Conservation (phyloP, 2,329 filamentous ascomycete species). For the Neofusicoccum cordaticola region DNA sequence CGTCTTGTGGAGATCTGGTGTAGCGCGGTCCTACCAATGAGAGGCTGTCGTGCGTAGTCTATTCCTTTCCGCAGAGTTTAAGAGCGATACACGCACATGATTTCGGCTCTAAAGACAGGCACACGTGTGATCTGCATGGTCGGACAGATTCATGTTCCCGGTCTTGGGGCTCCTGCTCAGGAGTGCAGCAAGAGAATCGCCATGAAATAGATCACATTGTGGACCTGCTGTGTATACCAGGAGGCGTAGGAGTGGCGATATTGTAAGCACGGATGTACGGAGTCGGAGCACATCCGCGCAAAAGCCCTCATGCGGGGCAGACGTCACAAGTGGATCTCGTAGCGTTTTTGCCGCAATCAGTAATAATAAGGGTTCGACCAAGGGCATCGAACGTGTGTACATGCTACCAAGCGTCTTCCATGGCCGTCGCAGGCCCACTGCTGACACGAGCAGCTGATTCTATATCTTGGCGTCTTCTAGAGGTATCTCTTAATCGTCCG, state of each 20-base stretch:
- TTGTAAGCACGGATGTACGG: no score
- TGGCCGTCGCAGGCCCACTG: no score
- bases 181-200: neutral
- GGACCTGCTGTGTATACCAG: neutral
- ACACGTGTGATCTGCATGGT: neutral
- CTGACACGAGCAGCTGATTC: neutral
- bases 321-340: neutral
- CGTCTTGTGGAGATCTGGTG: neutral
- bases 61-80: neutral
- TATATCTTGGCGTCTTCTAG: neutral
- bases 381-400: no score
- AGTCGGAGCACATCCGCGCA: no score
- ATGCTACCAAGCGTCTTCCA: no score
- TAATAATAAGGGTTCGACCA: neutral
- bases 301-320: neutral
- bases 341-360: neutral
- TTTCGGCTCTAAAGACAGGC: neutral
- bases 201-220: neutral
- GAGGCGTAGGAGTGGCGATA: no score
- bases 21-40: neutral
- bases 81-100: neutral
- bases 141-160: neutral
- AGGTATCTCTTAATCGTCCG: neutral
- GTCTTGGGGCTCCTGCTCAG: neutral
- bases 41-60: neutral